Conservation (phyloP, 1,284 basidiomycete genomes). For the Naganishia cerealis region DNA sequence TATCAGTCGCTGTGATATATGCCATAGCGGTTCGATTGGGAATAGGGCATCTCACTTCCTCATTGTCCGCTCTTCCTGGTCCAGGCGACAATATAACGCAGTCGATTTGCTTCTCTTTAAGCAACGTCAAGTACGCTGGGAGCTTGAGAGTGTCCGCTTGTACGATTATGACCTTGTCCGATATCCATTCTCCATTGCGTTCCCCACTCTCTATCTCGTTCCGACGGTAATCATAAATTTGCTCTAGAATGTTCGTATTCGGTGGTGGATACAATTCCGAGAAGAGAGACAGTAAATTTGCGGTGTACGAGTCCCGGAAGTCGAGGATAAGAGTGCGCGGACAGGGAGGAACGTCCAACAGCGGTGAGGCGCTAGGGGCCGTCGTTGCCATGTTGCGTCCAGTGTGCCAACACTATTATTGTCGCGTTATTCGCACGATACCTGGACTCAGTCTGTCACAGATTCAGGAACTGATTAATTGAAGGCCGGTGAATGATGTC, state of each 20-base stretch:
- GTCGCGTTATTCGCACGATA: not conserved
- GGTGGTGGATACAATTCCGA: conserved; percentile 48
- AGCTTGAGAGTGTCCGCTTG: conserved; percentile 46
- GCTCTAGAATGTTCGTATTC: not conserved
- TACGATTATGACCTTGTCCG: conserved; percentile 50
- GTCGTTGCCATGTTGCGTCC: not conserved
- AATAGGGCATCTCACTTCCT: conserved; percentile 38
- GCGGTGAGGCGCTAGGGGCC: not conserved
- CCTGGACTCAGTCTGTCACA: no score
- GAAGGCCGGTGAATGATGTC: no score
- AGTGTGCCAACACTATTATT: not conserved
- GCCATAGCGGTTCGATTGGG: conserved; percentile 4
- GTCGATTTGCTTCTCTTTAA: conserved; percentile 45
- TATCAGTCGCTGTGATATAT: not conserved
- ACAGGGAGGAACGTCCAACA: conserved; percentile 39
- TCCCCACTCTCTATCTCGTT: not conserved
- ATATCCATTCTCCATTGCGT: not conserved
- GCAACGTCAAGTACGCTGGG: not conserved
- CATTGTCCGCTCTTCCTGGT: conserved; percentile 52
- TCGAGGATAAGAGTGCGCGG: conserved; percentile 53
- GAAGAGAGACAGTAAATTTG: conserved; percentile 54
- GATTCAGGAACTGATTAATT: no score
- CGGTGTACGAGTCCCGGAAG: conserved; percentile 56
- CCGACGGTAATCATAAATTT: not conserved
- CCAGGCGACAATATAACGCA: conserved; percentile 55